Percentiles rank a stretch among this genome's conserved stretches.
Evolutionary conservation across 768 basidiomycete genomes (phyloP).

Genomic region (Lentinus brumalis): DNA sequence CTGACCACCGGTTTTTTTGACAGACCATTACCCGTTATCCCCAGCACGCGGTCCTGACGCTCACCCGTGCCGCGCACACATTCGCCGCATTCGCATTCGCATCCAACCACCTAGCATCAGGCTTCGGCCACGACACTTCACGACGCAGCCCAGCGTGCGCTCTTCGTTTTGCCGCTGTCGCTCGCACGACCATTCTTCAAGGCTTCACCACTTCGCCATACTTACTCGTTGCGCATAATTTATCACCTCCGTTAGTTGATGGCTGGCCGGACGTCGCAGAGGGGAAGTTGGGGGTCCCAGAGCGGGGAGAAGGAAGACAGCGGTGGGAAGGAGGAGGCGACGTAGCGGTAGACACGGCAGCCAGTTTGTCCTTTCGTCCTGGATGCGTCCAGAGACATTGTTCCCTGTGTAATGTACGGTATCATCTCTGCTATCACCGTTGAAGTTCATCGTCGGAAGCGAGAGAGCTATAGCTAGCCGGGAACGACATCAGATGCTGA

Average conservation of each 20-base stretch:
- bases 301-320: not conserved
- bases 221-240: slow-evolving; percentile 3
- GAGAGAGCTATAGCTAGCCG: no score
- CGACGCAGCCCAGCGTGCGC: slow-evolving; percentile 3
- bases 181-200: not conserved
- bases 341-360: not conserved
- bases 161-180: slow-evolving; percentile 9
- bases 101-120: not conserved
- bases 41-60: not conserved
- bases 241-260: slow-evolving; percentile 7
- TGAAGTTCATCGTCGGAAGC: no score
- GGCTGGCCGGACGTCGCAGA: not conserved
- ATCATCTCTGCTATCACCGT: no score
- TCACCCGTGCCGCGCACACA: not conserved
- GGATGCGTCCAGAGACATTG: slow-evolving; percentile 13
- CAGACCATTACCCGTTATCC: not conserved
- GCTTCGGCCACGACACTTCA: not conserved
- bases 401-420: no score
- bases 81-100: not conserved
- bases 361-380: slow-evolving; percentile 14
- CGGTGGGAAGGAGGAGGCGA: not conserved
- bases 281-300: not conserved
- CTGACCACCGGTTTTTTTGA: no score
- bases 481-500: no score
- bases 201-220: not conserved